A percentile compares a stretch with the other conserved stretches of the same genome.
These are phyloP conservation scores for Lagenaria siceraria DNA, from an alignment of 306 rosid genomes.

Conservation along the genomic window DNA sequence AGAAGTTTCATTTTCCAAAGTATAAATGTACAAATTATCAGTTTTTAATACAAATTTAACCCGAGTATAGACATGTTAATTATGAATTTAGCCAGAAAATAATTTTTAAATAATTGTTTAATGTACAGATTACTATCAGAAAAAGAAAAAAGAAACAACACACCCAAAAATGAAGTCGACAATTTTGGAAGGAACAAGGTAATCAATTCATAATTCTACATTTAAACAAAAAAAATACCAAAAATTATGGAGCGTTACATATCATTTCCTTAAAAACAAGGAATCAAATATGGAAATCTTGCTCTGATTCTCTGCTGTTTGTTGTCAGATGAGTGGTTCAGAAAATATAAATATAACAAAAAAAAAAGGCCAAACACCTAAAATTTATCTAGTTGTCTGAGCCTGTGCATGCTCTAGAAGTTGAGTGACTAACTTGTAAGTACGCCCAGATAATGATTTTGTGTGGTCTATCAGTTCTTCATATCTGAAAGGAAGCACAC, in stretches of 20 bases:
- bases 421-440: constrained; percentile 63
- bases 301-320: neutral
- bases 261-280: neutral
- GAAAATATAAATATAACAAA: neutral
- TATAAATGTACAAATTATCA: no score
- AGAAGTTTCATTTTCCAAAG: no score
- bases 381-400: constrained; percentile 43
- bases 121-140: neutral
- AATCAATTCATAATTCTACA: neutral
- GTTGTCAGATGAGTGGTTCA: neutral
- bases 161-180: neutral
- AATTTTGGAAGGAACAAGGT: neutral
- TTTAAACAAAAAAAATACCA: neutral
- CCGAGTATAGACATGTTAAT: no score
- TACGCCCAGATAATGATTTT: constrained; percentile 62
- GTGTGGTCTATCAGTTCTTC: constrained; percentile 91
- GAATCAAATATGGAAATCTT: neutral
- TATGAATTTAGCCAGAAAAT: no score
- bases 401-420: constrained; percentile 56
- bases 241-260: neutral
- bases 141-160: neutral
- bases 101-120: no score
- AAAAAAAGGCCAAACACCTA: neutral
- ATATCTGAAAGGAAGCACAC: constrained; percentile 34
- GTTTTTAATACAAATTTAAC: no score